phyloP scores from a whole-genome alignment of 768 basidiomycete species.

The button mushroom (Agaricus bisporus) region DNA sequence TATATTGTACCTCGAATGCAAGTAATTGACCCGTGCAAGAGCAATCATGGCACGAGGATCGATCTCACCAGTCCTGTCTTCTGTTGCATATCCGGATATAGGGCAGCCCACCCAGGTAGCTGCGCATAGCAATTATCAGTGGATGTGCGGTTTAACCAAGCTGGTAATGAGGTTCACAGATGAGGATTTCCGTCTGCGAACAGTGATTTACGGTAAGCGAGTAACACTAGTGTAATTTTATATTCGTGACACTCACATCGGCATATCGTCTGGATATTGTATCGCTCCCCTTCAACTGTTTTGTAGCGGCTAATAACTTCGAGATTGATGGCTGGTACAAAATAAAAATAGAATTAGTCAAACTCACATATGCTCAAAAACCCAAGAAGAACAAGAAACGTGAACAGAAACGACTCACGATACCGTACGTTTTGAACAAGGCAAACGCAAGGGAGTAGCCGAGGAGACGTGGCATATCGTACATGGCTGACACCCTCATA shows the following conservation, averaged over 20 bases:
- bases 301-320: constrained; percentile 33
- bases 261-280: constrained; percentile 37
- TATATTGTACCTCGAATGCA: constrained; percentile 33
- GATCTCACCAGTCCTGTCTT: constrained; percentile 3
- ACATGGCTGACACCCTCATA: constrained; percentile 24
- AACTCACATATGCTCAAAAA: neutral
- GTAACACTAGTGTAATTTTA: neutral
- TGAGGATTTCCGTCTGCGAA: constrained; percentile 37
- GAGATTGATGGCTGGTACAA: constrained; percentile 39
- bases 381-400: neutral
- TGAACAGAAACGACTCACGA: constrained; percentile 25
- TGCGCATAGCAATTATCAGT: constrained; percentile 5
- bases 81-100: constrained; percentile 10
- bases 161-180: constrained; percentile 20
- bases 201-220: neutral
- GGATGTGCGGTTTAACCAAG: neutral
- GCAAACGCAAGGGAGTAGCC: constrained; percentile 39
- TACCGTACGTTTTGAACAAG: constrained; percentile 46
- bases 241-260: constrained; percentile 32
- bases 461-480: constrained; percentile 40
- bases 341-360: neutral
- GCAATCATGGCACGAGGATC: constrained; percentile 33
- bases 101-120: constrained; percentile 29
- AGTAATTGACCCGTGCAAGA: constrained; percentile 31
- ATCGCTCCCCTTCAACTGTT: constrained; percentile 28